phyloP scores from a whole-genome alignment of 23 red algal genomes.

The Gracilaria domingensis region DNA sequence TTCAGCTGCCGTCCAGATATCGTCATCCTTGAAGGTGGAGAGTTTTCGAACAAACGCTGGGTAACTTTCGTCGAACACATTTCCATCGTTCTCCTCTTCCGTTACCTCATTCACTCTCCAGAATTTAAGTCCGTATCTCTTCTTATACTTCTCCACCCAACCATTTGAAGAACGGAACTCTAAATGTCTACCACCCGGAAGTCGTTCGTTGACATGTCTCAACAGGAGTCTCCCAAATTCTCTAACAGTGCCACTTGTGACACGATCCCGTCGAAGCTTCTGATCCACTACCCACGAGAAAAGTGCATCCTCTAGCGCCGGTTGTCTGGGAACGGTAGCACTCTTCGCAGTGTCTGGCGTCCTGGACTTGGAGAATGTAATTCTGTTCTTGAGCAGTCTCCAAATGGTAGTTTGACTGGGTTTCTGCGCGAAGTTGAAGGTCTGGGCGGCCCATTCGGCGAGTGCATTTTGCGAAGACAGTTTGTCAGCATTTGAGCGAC shows the following conservation, averaged over 20 bases:
- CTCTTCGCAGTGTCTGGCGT: not conserved
- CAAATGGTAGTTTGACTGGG: conserved; percentile 51
- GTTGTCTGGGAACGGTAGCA: conserved; percentile 10
- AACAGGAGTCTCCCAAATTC: conserved; percentile 9
- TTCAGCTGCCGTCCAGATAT: conserved; percentile 58
- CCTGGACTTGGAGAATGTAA: conserved; percentile 20
- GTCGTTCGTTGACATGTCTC: conserved; percentile 10
- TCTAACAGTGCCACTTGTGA: conserved; percentile 27
- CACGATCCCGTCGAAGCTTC: conserved; percentile 23
- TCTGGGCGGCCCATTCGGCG: conserved; percentile 36
- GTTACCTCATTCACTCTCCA: conserved; percentile 6
- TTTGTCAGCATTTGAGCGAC: conserved; percentile 14
- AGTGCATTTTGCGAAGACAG: conserved; percentile 23
- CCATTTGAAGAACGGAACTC: conserved; percentile 48
- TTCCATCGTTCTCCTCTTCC: conserved; percentile 12
- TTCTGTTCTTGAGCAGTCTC: conserved; percentile 15
- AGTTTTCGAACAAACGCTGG: conserved; percentile 31
- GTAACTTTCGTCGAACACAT: not conserved
- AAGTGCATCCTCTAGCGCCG: conserved; percentile 43
- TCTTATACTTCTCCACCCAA: conserved; percentile 54
- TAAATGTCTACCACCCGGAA: not conserved
- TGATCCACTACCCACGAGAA: conserved; percentile 62
- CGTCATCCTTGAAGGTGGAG: conserved; percentile 3
- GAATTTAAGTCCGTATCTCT: conserved; percentile 29
- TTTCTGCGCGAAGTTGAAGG: conserved; percentile 14